Conservation (phyloP, 768 basidiomycete genomes). For the Russula olivacea region DNA sequence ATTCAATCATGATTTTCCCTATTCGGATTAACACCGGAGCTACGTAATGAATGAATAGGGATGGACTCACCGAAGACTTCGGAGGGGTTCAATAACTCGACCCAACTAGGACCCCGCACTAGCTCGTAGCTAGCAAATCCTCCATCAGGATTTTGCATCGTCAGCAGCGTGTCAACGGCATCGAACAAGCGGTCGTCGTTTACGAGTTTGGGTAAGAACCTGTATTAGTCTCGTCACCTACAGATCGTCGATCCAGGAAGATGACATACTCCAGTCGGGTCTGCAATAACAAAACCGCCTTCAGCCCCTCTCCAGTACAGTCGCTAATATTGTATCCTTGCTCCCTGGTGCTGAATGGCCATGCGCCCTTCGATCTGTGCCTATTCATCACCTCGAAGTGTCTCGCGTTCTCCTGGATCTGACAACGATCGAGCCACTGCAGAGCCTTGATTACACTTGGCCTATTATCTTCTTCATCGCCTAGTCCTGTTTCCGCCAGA, state of each 20-base stretch:
- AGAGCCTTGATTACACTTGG: conserved; percentile 59
- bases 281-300: conserved; percentile 86
- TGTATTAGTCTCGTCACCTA: conserved; percentile 29
- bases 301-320: conserved; percentile 91
- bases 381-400: conserved; percentile 58
- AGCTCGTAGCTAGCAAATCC: conserved; percentile 95
- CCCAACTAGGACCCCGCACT: conserved; percentile 69
- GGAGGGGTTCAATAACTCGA: conserved; percentile 88
- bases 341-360: conserved; percentile 85
- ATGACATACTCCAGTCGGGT: conserved; percentile 60
- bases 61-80: conserved; percentile 79
- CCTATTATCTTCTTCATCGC: conserved; percentile 61
- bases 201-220: conserved; percentile 70
- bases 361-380: conserved; percentile 65
- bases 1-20: conserved; percentile 98
- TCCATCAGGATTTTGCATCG: conserved; percentile 79
- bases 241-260: conserved; percentile 1
- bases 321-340: conserved; percentile 96
- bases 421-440: conserved; percentile 63
- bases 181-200: conserved; percentile 74
- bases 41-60: neutral
- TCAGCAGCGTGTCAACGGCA: conserved; percentile 79
- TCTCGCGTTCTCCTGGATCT: conserved; percentile 65
- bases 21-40: neutral
- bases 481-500: conserved; percentile 82